Conservation (phyloP, 2,329 filamentous ascomycete species). For the Trichoderma sp. region DNA sequence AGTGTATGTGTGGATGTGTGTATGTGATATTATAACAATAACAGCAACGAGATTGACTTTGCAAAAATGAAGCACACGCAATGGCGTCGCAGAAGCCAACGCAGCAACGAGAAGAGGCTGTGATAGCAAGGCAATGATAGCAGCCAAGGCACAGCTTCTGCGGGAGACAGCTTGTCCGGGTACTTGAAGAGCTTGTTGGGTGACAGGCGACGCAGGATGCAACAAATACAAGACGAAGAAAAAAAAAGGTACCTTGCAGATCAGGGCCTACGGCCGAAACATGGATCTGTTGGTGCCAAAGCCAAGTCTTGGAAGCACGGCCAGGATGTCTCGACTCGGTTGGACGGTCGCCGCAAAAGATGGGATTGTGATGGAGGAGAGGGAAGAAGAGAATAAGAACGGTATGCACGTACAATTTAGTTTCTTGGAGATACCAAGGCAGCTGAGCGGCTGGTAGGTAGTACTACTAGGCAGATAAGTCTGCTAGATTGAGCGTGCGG, state of each 20-base stretch:
- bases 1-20: background rate
- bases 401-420: conserved; percentile 2
- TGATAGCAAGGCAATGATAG: background rate
- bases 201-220: background rate
- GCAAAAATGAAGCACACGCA: background rate
- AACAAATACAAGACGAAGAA: conserved; percentile 23
- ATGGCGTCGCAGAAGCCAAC: background rate
- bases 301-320: conserved; percentile 17
- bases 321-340: conserved; percentile 20
- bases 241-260: conserved; percentile 30
- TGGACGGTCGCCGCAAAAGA: background rate
- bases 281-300: conserved; percentile 18
- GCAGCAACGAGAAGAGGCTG: background rate
- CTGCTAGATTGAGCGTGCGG: background rate
- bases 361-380: background rate
- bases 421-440: background rate
- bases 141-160: background rate
- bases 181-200: background rate
- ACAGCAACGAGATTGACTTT: background rate
- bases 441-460: background rate
- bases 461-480: background rate
- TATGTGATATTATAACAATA: background rate
- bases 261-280: conserved; percentile 24
- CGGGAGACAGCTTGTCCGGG: background rate
- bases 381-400: background rate